phyloP scores from a whole-genome alignment of 768 basidiomycete genomes.

The Lactarius tabidus region DNA sequence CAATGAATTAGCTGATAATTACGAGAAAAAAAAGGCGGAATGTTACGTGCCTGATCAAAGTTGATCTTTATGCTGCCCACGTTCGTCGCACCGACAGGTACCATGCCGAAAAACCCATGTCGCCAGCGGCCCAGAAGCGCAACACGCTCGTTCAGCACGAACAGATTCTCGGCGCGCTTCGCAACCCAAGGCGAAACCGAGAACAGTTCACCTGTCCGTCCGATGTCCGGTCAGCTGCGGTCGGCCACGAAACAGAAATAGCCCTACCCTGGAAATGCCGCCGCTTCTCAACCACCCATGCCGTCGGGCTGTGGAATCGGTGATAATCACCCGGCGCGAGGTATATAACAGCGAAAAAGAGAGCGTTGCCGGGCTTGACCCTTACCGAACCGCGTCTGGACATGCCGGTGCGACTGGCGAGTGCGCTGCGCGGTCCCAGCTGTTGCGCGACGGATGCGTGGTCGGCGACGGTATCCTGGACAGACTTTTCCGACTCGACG shows the following conservation, averaged over 20 bases:
- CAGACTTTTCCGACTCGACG: conserved; percentile 49
- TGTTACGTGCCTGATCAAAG: conserved; percentile 69
- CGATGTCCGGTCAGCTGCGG: background rate
- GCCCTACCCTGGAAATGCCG: conserved; percentile 85
- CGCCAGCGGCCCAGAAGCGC: conserved; percentile 93
- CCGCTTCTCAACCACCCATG: conserved; percentile 96
- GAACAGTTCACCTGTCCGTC: conserved; percentile 77
- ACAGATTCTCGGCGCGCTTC: conserved; percentile 84
- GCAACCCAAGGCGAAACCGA: conserved; percentile 96
- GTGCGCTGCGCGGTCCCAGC: conserved; percentile 53
- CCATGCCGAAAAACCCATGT: conserved; percentile 95
- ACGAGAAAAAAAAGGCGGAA: background rate
- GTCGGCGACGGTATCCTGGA: conserved; percentile 58
- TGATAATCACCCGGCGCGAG: conserved; percentile 99
- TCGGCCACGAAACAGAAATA: background rate
- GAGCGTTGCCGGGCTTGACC: conserved; percentile 70
- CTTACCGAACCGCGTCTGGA: conserved; percentile 33
- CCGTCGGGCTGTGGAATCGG: conserved; percentile 91
- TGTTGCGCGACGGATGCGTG: conserved; percentile 69
- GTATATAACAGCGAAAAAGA: conserved; percentile 94
- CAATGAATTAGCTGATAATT: conserved; percentile 4
- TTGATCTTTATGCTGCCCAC: conserved; percentile 95
- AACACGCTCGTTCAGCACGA: conserved; percentile 97
- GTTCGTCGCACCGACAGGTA: conserved; percentile 97
- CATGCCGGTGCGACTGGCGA: conserved; percentile 40